Evolutionary conservation across 1,284 basidiomycete genomes (phyloP), one percentile per base, ranked within the genome.

Genomic region (Trametes sp.): DNA sequence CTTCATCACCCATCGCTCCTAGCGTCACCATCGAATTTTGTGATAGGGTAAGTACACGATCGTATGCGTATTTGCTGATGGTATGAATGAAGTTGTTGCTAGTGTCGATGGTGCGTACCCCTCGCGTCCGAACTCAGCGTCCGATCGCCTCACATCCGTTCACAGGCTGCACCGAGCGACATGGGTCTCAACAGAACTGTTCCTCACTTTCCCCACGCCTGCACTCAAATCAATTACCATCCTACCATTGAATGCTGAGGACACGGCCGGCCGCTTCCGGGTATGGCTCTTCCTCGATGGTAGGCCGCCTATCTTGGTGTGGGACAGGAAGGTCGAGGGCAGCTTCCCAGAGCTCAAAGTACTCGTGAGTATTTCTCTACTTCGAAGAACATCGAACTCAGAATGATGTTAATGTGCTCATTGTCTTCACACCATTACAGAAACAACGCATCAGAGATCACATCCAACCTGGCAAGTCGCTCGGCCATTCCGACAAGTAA

Each of bases 281-380:
- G 88, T 96, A 19, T 97, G 95, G 95, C 76, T 96, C 29, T 84
- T 84, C 38, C 74, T 74, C 24, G 78, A 76, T 21, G 74, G 75
- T 4, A 75, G 77, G 14, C 74, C 79, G 9, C 75, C 78, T 26
- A 67, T 73, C 48, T 75, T 93, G 50, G 71, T 92, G 21, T 94
- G 92, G 92, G 92, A 94, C 74, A 80, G 92, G 64, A 93, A 96
- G 74, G 78, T 86, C n/a, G 92, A 96, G 74, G 93, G 93, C 31
- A 90, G 93, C 0, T 98, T 98, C 73, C 95, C 95, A 0, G 95
- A 97, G 76, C 78, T 94, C 63, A 94, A 94, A 76, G 81, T 84
- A n/a, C 79, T 95, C 70, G 93, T 93, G 69, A 73, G 88, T 78
- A 11, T n/a, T 42, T 36, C 31, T 33, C 11, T 36, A 28, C 33